phyloP scores from a whole-genome alignment of 129 eudicot species.

The Logfia minima region DNA sequence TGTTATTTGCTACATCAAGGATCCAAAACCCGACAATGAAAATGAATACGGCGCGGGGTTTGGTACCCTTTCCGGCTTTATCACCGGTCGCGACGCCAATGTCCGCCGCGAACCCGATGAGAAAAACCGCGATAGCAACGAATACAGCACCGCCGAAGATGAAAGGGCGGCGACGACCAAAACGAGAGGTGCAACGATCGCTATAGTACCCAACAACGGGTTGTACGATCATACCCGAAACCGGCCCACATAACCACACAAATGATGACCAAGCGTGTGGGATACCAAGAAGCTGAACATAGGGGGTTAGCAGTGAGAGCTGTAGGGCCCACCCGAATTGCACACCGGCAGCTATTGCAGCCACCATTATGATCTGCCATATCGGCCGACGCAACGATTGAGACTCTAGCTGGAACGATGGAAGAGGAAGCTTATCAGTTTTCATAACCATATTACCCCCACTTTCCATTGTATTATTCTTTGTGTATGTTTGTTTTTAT shows the following conservation, averaged over 20 bases:
- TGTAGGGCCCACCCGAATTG: constrained; percentile 98
- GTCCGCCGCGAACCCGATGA: constrained; percentile 92
- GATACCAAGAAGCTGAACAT: constrained; percentile 80
- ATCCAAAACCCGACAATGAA: constrained; percentile 92
- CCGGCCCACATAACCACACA: constrained; percentile 95
- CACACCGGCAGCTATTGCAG: constrained; percentile 86
- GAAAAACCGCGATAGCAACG: constrained; percentile 64
- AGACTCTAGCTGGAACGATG: background rate
- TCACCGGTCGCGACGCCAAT: constrained; percentile 76
- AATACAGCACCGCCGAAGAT: constrained; percentile 69
- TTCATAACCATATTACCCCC: constrained; percentile 4
- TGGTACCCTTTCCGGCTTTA: constrained; percentile 27
- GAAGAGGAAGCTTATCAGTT: constrained; percentile 21
- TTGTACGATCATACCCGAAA: constrained; percentile 88
- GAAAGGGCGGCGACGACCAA: constrained; percentile 90
- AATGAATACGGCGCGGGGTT: constrained; percentile 64
- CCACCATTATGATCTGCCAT: constrained; percentile 51
- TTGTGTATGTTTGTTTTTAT: background rate
- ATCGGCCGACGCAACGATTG: constrained; percentile 35
- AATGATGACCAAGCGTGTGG: constrained; percentile 73
- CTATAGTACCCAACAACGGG: constrained; percentile 84
- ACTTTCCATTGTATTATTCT: background rate
- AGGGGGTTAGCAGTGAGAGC: constrained; percentile 83
- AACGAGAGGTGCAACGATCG: constrained; percentile 65
- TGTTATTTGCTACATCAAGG: constrained; percentile 89